Conservation (phyloP, 805 yeast genomes). For the Sugiyamaella lignohabitans region DNA sequence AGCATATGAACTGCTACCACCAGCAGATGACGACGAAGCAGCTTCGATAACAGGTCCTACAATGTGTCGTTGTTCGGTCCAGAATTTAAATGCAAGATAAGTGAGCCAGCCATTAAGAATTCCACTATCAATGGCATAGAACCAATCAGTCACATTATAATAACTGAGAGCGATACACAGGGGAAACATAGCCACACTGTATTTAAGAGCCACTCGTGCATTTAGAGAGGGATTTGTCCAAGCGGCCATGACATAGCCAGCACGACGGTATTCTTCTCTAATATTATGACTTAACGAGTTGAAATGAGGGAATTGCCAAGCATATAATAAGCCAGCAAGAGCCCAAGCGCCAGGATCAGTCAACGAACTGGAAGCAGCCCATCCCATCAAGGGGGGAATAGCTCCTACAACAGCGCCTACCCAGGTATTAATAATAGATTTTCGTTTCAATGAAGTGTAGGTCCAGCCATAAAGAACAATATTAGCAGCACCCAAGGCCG, state of each 20-base stretch:
- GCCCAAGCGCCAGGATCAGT: conserved; percentile 93
- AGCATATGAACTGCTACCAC: conserved; percentile 49
- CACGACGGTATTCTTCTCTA: conserved; percentile 78
- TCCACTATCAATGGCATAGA: conserved; percentile 74
- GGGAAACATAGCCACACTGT: conserved; percentile 90
- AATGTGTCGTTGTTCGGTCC: conserved; percentile 65
- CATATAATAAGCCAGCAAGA: conserved; percentile 78
- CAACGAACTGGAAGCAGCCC: conserved; percentile 76
- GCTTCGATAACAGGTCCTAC: conserved; percentile 14
- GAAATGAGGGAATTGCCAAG: conserved; percentile 99
- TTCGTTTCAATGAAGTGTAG: conserved; percentile 85
- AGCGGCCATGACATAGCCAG: conserved; percentile 98
- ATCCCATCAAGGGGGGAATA: conserved; percentile 97
- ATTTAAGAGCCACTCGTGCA: conserved; percentile 88
- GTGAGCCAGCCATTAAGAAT: conserved; percentile 82
- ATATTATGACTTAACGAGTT: conserved; percentile 85
- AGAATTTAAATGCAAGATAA: conserved; percentile 70
- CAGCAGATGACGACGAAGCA: conserved; percentile 1
- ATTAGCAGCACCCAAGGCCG: conserved; percentile 71
- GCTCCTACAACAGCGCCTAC: conserved; percentile 99
- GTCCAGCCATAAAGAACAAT: conserved; percentile 82
- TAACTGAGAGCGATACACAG: conserved; percentile 77
- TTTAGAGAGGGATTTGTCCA: conserved; percentile 86
- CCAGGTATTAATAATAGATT: conserved; percentile 88
- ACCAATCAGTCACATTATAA: conserved; percentile 75